Evolutionary conservation across 352 stramenopile species (phyloP).

Genomic region (Pythium angustatum): DNA sequence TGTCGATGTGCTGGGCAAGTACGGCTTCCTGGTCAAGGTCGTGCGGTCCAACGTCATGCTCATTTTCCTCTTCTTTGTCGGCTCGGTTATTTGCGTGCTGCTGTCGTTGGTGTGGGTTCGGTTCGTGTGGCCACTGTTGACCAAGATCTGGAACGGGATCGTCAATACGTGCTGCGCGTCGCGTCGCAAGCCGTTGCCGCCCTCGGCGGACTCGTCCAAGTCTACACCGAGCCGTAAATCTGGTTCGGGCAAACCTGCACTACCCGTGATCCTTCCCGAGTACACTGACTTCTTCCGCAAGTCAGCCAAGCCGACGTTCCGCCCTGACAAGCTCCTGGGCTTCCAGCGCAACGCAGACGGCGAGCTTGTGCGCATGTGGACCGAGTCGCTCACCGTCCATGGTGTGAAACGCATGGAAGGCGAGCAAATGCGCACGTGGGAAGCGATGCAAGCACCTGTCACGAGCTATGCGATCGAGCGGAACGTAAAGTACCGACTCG

Average conservation of each 20-base stretch:
- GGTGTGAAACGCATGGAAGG: conserved; percentile 39
- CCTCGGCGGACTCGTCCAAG: not conserved
- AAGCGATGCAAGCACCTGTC: conserved; percentile 64
- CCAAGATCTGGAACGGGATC: conserved; percentile 5
- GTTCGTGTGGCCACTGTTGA: conserved; percentile 54
- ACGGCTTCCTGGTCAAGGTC: conserved; percentile 69
- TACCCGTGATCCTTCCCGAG: conserved; percentile 45
- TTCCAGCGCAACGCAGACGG: conserved; percentile 54
- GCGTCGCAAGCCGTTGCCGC: conserved; percentile 8
- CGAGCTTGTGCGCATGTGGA: conserved; percentile 68
- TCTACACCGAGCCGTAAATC: not conserved
- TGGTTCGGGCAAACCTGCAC: not conserved
- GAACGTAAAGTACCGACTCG: conserved; percentile 65
- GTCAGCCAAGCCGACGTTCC: conserved; percentile 39
- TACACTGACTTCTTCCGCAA: conserved; percentile 77
- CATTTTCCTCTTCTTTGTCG: conserved; percentile 64
- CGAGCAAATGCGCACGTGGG: conserved; percentile 71
- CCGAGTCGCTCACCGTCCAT: conserved; percentile 51
- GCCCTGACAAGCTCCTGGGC: conserved; percentile 53
- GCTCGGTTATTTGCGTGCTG: conserved; percentile 53
- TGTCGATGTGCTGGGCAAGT: conserved; percentile 52
- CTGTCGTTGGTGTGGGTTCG: conserved; percentile 56
- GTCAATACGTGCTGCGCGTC: conserved; percentile 15
- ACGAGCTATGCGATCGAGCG: conserved; percentile 76
- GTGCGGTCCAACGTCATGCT: conserved; percentile 73